Evolutionary conservation across 2,329 filamentous ascomycete genomes (phyloP), one percentile per base, ranked within the genome.

Genomic region (Aspergillus uvarum): DNA sequence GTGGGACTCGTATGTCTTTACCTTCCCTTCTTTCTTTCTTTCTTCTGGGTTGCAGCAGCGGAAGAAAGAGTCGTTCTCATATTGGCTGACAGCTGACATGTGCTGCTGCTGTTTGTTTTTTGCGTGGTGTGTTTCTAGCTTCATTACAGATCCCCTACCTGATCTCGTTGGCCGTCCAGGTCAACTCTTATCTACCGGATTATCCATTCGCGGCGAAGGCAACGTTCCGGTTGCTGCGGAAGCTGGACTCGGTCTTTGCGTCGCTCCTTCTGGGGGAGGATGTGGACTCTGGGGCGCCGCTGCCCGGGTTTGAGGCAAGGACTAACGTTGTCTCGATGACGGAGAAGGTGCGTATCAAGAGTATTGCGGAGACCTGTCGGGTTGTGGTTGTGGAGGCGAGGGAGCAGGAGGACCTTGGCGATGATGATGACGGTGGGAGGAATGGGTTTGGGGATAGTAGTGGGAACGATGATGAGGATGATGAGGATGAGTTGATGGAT

Each of bases 281-380:
- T 68, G 76, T 87, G 3, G 84, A 87, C 14, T 88, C 88, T 0
- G 83, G 84, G 0, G 85, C 88, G 44, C 68, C 79, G 0, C 79
- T 96, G 1, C 87, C 91, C 0, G 91, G 92, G 0, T 92, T 93
- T 63, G 85, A 87, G 64, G 81, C 79, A 6, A 84, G 84, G 0
- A 78, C 82, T 5, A 76, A 81, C 60, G 65, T 73, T 0, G 77
- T 77, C 8, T 89, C 91, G 0, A 88, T 91, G 80, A 92, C 87
- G 19, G 92, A 97, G 73, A 96, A 95, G 82, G 92, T 98, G 7
- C 85, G 94, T 47, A 89, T 93, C 64, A 89, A 90, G 70, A 91
- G 90, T 69, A 79, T 96, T 31, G 90, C 92, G 0, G 90, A 96
- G 71, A 85, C 88, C 65, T 90, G 89, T 16, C 83, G 93, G 26